Evolutionary conservation across 73 alveolate species (phyloP).

Genomic region (Breviolum minutum): DNA sequence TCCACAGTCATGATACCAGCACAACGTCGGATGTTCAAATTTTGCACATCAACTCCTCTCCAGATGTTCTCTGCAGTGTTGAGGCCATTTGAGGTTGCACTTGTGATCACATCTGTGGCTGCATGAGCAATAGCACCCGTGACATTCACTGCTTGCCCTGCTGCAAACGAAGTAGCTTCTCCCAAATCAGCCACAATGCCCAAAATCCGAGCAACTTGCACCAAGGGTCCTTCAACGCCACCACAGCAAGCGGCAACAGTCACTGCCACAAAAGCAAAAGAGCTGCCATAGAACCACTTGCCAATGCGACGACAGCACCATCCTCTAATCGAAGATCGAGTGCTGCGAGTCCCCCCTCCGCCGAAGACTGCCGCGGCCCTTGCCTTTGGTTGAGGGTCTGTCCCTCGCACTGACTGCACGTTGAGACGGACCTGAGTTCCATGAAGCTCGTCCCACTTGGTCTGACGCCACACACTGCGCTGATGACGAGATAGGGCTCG

Average conservation of each 20-base stretch:
- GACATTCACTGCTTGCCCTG: not conserved
- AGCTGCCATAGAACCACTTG: not conserved
- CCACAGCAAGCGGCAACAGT: too few relatives aligned
- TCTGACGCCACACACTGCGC: not conserved
- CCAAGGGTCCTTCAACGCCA: not conserved
- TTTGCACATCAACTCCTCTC: not conserved
- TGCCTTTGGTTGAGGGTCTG: not conserved
- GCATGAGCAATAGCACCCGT: not conserved
- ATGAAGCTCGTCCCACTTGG: not conserved
- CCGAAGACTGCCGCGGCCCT: not conserved
- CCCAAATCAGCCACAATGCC: not conserved
- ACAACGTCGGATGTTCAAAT: not conserved
- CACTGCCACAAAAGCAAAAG: not conserved
- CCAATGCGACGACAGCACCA: not conserved
- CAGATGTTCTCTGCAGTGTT: not conserved
- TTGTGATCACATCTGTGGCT: not conserved
- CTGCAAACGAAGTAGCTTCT: not conserved
- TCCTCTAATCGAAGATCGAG: not conserved
- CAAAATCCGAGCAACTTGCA: not conserved
- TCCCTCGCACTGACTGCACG: not conserved
- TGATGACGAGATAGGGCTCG: not conserved
- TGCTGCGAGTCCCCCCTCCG: not conserved
- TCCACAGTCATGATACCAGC: not conserved
- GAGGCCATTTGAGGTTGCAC: constrained; percentile 1
- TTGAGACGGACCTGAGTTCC: not conserved